A percentile compares a stretch with the other conserved stretches of the same genome.
These are phyloP conservation scores for Acer negundo DNA, from an alignment of 345 rosid genomes.

Conservation along the genomic window DNA sequence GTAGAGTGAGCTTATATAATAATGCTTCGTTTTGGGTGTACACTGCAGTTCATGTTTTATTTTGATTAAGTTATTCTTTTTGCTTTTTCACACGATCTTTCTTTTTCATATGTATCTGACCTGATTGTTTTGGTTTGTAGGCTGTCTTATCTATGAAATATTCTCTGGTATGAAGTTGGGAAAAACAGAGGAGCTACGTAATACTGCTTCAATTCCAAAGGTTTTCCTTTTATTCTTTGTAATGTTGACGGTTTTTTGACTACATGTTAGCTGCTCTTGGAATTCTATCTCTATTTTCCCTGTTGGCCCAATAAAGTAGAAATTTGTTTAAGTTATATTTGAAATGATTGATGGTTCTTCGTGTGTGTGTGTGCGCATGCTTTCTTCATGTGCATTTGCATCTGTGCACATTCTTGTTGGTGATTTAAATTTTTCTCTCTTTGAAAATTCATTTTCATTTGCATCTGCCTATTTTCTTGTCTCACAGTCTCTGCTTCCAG, in stretches of 20 bases:
- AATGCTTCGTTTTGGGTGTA: neutral
- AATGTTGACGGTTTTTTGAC: neutral
- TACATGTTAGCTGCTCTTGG: neutral
- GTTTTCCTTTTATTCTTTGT: conserved; percentile 35
- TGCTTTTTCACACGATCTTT: neutral
- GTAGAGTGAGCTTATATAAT: neutral
- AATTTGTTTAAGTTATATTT: neutral
- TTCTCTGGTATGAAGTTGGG: conserved; percentile 82
- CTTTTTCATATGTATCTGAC: conserved; percentile 2
- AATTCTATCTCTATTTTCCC: neutral
- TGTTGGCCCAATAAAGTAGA: neutral
- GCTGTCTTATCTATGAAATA: conserved; percentile 93
- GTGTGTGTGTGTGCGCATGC: neutral
- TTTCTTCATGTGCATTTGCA: conserved; percentile 6
- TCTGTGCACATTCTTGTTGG: neutral
- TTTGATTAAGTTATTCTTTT: neutral
- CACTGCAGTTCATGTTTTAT: neutral
- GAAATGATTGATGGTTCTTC: neutral
- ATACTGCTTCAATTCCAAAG: conserved; percentile 91
- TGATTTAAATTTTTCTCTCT: conserved; percentile 25
- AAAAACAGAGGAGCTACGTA: conserved; percentile 97
- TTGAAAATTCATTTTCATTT: conserved; percentile 43
- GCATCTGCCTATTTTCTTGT: conserved; percentile 46
- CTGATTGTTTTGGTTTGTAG: conserved; percentile 35
- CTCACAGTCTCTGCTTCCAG: conserved; percentile 98